Evolutionary conservation across 129 eudicot species (phyloP).

Genomic region (Solidago caesia): DNA sequence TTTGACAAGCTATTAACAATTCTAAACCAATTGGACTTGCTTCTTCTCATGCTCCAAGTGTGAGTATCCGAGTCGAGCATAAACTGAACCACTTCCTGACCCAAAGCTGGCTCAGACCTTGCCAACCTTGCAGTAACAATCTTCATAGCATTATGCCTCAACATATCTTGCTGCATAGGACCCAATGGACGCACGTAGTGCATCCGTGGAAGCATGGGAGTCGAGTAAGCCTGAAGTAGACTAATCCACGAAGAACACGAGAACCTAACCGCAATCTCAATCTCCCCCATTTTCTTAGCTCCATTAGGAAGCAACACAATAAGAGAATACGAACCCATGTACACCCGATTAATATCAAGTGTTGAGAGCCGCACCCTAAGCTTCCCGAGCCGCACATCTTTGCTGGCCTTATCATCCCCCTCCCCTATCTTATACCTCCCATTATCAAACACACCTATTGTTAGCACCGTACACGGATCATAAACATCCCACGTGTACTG

Average conservation of each 20-base stretch:
- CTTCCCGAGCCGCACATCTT: conserved; percentile 84
- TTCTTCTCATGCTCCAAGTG: conserved; percentile 92
- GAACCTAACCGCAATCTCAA: conserved; percentile 76
- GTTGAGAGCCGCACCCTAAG: conserved; percentile 78
- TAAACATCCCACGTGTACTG: conserved; percentile 95
- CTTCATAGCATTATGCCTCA: conserved; percentile 78
- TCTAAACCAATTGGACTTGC: conserved; percentile 92
- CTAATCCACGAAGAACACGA: conserved; percentile 86
- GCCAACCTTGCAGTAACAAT: conserved; percentile 72
- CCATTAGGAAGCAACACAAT: conserved; percentile 76
- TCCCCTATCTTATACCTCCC: conserved; percentile 66
- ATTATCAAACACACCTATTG: conserved; percentile 86
- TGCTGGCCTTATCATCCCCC: conserved; percentile 38
- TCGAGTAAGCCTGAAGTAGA: conserved; percentile 67
- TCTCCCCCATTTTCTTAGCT: conserved; percentile 82
- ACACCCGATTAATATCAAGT: conserved; percentile 77
- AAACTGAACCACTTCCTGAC: conserved; percentile 88
- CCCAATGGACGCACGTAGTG: conserved; percentile 82
- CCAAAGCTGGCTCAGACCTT: conserved; percentile 84
- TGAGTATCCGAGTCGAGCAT: conserved; percentile 83
- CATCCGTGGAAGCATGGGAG: conserved; percentile 88
- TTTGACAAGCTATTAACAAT: conserved; percentile 64
- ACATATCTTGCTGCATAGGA: conserved; percentile 68
- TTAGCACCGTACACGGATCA: conserved; percentile 92
- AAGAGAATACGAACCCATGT: conserved; percentile 60